Conservation (phyloP, 73 alveolate genomes). For the Paraurostyla sp. region DNA sequence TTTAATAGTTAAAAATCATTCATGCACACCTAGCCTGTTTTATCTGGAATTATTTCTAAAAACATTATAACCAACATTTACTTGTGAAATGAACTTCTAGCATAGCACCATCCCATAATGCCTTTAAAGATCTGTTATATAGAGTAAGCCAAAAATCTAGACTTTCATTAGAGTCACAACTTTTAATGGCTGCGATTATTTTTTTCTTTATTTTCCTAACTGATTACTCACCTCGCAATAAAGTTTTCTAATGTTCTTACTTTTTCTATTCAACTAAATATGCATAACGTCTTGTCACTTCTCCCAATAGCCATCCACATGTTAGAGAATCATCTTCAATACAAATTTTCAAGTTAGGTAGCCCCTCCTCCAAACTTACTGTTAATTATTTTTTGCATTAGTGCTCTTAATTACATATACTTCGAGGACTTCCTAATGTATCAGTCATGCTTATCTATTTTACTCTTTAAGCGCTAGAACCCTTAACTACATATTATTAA, state of each 20-base stretch:
- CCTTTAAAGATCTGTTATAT: constrained; percentile 34
- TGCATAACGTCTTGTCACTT: constrained; percentile 45
- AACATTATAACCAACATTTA: not conserved
- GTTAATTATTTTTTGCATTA: not conserved
- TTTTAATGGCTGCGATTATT: constrained; percentile 35
- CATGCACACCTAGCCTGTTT: constrained; percentile 19
- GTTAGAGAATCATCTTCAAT: constrained; percentile 59
- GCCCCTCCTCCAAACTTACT: constrained; percentile 29
- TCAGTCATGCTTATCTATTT: not conserved
- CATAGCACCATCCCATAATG: not conserved
- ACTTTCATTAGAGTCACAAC: not conserved
- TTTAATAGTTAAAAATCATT: constrained; percentile 45
- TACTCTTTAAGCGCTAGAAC: not conserved
- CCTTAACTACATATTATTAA: not conserved
- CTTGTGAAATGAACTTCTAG: constrained; percentile 43
- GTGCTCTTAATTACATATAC: not conserved
- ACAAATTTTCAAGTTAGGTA: not conserved
- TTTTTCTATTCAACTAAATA: not conserved
- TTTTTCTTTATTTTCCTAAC: constrained; percentile 12
- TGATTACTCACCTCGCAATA: not conserved
- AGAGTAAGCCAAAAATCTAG: constrained; percentile 56
- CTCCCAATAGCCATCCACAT: constrained; percentile 74
- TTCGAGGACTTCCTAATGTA: not conserved
- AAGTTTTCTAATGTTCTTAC: not conserved
- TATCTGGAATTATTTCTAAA: constrained; percentile 27